Evolutionary conservation across 1,139 yeast genomes (phyloP), one percentile per base, ranked within the genome.

Genomic region (Blastobotrys petasosporus): DNA sequence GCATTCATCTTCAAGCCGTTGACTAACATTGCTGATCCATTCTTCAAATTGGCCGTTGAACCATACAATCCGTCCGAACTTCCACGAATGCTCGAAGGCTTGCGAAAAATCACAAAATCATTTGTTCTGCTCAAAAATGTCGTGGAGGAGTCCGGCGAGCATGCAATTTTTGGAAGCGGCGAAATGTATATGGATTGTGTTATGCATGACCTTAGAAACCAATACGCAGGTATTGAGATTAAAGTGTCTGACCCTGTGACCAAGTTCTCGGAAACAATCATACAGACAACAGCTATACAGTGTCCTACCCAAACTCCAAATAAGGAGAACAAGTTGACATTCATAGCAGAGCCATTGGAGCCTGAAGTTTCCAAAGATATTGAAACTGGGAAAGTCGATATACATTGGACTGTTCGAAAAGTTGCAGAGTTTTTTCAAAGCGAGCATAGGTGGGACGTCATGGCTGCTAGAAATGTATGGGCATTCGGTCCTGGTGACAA

Each of bases 71-170:
- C 96, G 0, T 75, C 86, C 0, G 95, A 90, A 47, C 67, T 85
- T 20, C 94, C 95, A 0, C 75, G 76, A 51, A 70, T 90, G 59
- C 68, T 83, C 12, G 82, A 77, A 15, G 88, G 90, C 0, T 67
- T 92, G 42, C 71, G 84, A 50, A 76, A 73, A 48, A 69, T 84
- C 23, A 76, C 76, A 53, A 79, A 76, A 53, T 69, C 82, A 1
- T 90, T 85, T 58, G 74, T 85, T 11, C 80, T 90, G 5, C 71
- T 81, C 32, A 73, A 74, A 28, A 69, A 86, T 6, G 79, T 75
- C 52, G 90, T 85, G 1, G 96, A 87, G 61, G 95, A 85, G 54
- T 83, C 90, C 47, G 97, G 97, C 1, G 97, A 90, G 57, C 87
- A 84, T 61, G 80, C 82, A 0, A 62, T 94, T 1, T 60, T 81